Base-by-base conservation (phyloP, 1,139 yeast genomes). In the Suhomyces choctaworum region DNA sequence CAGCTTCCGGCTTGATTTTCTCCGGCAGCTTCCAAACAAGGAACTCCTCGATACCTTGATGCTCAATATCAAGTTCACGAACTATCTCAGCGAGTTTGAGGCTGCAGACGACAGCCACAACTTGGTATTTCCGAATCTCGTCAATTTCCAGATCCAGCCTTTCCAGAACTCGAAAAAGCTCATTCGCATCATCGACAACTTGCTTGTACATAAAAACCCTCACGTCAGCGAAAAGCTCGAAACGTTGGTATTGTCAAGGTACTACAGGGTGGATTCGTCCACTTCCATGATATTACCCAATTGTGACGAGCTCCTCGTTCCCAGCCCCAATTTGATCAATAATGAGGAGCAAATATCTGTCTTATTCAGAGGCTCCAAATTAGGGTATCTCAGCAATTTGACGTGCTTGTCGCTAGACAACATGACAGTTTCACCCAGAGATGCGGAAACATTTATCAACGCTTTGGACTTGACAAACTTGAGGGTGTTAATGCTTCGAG, bases 1-100 rank as follows among this genome's bases (percentile, higher is more conserved):
- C 30, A 60, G 60, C 32, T 64, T 69, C 40, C 47, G 57, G n/a
- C 43, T 64, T 12, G 54, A 54, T 13, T 61, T 52, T 34, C 47
- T 67, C 27, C 27, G 39, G 15, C 25, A 33, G 14, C 36, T 66
- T 21, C 62, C 62, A 3, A 46, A 50, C 29, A 49, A 43, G 16
- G 32, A 37, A 2, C 23, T 45, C 3, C 23, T 66, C 2, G 40
- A 40, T 8, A 44, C 56, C 1, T 45, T 66, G 17, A 43, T 50
- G 3, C 36, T 66, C 23, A 60, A 62, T 36, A 51, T 62, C 5
- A 56, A 55, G 31, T 51, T 50, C 40, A 48, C 54, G 40, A 46
- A 52, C 32, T 52, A 52, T 34, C 32, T 52, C 8, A 41, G 39
- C 22, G 54, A 54, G 24, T 35, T 45, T 4, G 39, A 40, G 27